phyloP scores from a whole-genome alignment of 805 yeast species.

The Pichia kluyveri region DNA sequence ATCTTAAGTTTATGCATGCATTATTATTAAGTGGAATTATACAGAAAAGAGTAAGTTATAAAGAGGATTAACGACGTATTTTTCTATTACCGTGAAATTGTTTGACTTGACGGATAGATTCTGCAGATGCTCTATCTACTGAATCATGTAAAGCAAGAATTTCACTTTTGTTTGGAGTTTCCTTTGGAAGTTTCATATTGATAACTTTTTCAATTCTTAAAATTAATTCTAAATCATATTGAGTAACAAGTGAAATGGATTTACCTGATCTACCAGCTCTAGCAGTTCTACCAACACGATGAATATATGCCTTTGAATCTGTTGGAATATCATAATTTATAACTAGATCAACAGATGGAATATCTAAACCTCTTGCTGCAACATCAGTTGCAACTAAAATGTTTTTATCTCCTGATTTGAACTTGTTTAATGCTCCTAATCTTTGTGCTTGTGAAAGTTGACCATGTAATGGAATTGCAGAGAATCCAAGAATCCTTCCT shows the following conservation, averaged over 20 bases:
- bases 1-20: no score
- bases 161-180: constrained; percentile 65
- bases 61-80: background rate
- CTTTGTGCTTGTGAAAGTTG: constrained; percentile 81
- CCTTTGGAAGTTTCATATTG: constrained; percentile 76
- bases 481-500: constrained; percentile 72
- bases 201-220: constrained; percentile 83
- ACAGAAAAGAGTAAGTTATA: background rate
- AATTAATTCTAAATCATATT: constrained; percentile 85
- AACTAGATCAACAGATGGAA: constrained; percentile 85
- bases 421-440: constrained; percentile 71
- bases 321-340: constrained; percentile 90
- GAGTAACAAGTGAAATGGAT: constrained; percentile 83
- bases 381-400: constrained; percentile 82
- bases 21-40: no score
- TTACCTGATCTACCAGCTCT: constrained; percentile 88
- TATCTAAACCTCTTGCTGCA: constrained; percentile 95
- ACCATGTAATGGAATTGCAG: constrained; percentile 91
- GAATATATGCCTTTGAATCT: constrained; percentile 93
- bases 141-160: constrained; percentile 73
- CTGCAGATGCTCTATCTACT: constrained; percentile 86
- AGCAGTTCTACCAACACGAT: constrained; percentile 97
- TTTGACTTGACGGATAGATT: constrained; percentile 75
- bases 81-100: constrained; percentile 38
- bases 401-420: constrained; percentile 61